These are phyloP conservation scores for Pyrus betulifolia DNA, from an alignment of 306 rosid species.

Conservation along the genomic window DNA sequence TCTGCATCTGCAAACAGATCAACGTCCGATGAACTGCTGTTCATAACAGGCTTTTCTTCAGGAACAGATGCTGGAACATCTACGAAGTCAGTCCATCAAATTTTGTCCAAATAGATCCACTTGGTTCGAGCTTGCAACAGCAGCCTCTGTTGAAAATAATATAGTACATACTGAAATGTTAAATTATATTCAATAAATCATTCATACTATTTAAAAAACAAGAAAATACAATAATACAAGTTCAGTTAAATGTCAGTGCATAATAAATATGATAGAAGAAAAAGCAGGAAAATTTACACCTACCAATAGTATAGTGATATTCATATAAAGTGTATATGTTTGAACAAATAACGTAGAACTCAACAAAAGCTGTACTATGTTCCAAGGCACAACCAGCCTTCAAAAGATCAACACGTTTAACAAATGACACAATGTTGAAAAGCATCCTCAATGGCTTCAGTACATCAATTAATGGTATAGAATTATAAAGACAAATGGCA, in stretches of 20 bases:
- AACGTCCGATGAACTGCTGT: constrained; percentile 47
- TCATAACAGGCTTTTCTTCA: constrained; percentile 41
- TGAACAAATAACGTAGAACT: neutral
- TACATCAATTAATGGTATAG: neutral
- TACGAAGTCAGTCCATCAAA: constrained; percentile 82
- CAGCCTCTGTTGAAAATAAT: constrained; percentile 50
- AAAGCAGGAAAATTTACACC: neutral
- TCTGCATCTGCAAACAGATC: constrained; percentile 95
- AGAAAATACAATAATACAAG: neutral
- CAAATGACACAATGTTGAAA: neutral
- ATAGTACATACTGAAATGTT: constrained; percentile 14
- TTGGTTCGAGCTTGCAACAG: constrained; percentile 58
- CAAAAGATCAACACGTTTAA: neutral
- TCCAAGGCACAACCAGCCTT: neutral
- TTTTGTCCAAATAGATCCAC: constrained; percentile 75
- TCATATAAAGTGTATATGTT: neutral
- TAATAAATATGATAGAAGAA: neutral
- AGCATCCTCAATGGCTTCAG: neutral
- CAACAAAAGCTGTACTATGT: neutral
- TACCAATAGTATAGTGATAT: neutral
- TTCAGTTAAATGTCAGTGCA: neutral
- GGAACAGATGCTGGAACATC: constrained; percentile 71
- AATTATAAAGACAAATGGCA: neutral
- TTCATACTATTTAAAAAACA: neutral
- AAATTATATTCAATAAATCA: neutral